Conservation (phyloP, 2,329 filamentous ascomycete species). For the Venturiaceae sp. region DNA sequence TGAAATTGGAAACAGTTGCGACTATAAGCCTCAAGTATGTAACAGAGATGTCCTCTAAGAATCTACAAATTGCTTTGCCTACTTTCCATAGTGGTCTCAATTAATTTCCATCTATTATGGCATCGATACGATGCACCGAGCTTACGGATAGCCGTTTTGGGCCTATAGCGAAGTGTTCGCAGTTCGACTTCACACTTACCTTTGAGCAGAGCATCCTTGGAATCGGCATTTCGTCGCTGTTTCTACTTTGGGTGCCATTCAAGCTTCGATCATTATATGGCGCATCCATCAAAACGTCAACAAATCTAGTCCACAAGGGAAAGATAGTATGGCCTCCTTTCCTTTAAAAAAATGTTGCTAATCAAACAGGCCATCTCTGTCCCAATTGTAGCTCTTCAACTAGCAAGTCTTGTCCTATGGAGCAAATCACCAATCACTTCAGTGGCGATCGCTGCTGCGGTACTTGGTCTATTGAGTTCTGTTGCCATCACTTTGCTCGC, state of each 20-base stretch:
- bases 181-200: conserved; percentile 4
- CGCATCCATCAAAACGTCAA: not conserved
- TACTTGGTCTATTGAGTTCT: not conserved
- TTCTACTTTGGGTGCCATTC: conserved; percentile 2
- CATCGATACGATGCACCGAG: not conserved
- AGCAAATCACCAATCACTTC: conserved; percentile 1
- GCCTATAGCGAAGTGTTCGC: not conserved
- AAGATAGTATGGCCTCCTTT: not conserved
- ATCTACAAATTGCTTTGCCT: not conserved
- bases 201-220: conserved; percentile 4
- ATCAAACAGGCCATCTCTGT: not conserved
- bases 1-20: not conserved
- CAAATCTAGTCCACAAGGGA: not conserved
- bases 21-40: not conserved
- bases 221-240: not conserved
- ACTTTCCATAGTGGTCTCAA: not conserved
- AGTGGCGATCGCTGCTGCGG: conserved; percentile 1
- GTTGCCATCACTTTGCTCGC: not conserved
- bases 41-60: not conserved
- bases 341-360: not conserved
- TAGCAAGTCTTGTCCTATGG: conserved; percentile 12
- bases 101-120: not conserved
- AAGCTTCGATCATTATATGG: not conserved
- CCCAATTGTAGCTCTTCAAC: conserved; percentile 10
- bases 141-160: not conserved